phyloP scores from a whole-genome alignment of 225 moss, liverwort and hornwort genomes.

The Climacium dendroides region DNA sequence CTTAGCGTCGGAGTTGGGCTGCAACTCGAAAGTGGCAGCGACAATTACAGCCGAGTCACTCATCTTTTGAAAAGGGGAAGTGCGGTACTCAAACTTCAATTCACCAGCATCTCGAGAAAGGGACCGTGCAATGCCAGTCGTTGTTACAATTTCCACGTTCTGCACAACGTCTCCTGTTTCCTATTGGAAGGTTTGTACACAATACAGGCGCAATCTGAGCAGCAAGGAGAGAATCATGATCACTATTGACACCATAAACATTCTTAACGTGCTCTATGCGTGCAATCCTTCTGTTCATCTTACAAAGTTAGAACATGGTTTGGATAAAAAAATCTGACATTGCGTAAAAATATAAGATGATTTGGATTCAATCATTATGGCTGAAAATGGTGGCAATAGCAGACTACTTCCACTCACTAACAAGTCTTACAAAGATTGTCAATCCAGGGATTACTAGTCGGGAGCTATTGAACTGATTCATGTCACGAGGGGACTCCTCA shows the following conservation, averaged over 20 bases:
- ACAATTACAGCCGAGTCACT: conserved; percentile 37
- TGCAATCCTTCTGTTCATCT: neutral
- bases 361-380: neutral
- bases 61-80: conserved; percentile 77
- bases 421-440: neutral
- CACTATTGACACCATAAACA: neutral
- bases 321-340: neutral
- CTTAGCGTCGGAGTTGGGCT: conserved; percentile 28
- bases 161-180: conserved; percentile 64
- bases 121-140: conserved; percentile 31
- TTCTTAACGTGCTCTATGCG: neutral
- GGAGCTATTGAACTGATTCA: neutral
- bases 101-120: conserved; percentile 35
- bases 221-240: neutral
- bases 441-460: neutral
- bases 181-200: conserved; percentile 10
- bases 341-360: neutral
- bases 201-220: neutral
- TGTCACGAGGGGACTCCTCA: neutral
- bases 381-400: neutral
- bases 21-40: conserved; percentile 66
- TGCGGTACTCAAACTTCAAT: conserved; percentile 56
- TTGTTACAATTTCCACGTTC: conserved; percentile 59
- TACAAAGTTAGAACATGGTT: neutral
- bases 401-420: neutral